These are phyloP conservation scores for Vigna trinervia DNA, from an alignment of 306 rosid species.

Conservation along the genomic window DNA sequence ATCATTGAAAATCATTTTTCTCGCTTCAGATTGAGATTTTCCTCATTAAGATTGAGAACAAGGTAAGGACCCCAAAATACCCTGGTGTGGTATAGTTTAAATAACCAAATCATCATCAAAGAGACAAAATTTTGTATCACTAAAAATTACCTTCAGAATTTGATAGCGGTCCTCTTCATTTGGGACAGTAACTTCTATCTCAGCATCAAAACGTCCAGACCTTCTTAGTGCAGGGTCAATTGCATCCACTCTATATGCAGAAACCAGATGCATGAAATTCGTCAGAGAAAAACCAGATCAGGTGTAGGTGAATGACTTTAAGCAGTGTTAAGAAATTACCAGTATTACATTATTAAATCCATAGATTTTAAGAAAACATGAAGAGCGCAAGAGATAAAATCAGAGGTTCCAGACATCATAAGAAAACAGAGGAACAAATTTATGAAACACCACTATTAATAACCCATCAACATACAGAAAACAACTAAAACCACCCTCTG, in stretches of 20 bases:
- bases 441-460: not conserved
- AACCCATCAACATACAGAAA: not conserved
- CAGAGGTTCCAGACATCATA: not conserved
- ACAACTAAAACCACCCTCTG: not conserved
- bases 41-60: not conserved
- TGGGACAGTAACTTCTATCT: constrained; percentile 86
- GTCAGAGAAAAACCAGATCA: constrained; percentile 20
- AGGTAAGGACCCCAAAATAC: constrained; percentile 12
- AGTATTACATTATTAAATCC: constrained; percentile 16
- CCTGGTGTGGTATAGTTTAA: constrained; percentile 7
- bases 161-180: constrained; percentile 77
- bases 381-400: constrained; percentile 25
- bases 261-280: constrained; percentile 39
- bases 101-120: constrained; percentile 25
- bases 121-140: constrained; percentile 8
- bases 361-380: constrained; percentile 16
- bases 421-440: not conserved
- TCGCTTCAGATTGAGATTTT: constrained; percentile 1
- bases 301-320: constrained; percentile 9
- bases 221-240: constrained; percentile 93
- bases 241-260: constrained; percentile 68
- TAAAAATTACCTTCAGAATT: constrained; percentile 75
- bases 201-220: constrained; percentile 89
- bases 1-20: not conserved
- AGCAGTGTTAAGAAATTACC: constrained; percentile 3